Evolutionary conservation across 768 basidiomycete species (phyloP).

Genomic region (Boletus sensibilis): DNA sequence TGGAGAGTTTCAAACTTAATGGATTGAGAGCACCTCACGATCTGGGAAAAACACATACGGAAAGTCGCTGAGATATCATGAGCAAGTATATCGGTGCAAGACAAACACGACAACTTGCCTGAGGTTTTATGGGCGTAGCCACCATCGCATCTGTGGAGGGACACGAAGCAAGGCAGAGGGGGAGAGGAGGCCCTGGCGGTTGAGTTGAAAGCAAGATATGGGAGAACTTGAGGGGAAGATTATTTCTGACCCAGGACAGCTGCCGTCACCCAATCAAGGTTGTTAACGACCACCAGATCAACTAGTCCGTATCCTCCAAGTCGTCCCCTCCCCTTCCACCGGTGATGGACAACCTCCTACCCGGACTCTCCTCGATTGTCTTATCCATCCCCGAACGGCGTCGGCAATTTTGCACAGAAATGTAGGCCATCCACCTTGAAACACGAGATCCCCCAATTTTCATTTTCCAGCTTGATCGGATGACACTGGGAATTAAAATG

Average conservation of each 20-base stretch:
- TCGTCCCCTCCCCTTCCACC: neutral
- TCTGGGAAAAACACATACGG: slow-evolving; percentile 15
- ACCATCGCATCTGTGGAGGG: slow-evolving; percentile 24
- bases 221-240: slow-evolving; percentile 15
- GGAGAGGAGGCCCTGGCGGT: neutral
- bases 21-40: neutral
- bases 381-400: neutral
- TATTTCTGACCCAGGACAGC: slow-evolving; percentile 14
- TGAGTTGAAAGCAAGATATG: slow-evolving; percentile 14
- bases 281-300: slow-evolving; percentile 3
- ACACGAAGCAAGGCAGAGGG: neutral
- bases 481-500: slow-evolving; percentile 3
- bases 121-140: slow-evolving; percentile 6
- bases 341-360: neutral
- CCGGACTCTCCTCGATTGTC: no score
- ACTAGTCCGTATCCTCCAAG: neutral
- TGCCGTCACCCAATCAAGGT: slow-evolving; percentile 20
- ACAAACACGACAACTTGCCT: slow-evolving; percentile 6
- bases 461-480: neutral
- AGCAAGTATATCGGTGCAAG: neutral
- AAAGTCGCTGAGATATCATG: slow-evolving; percentile 17
- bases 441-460: neutral
- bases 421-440: neutral
- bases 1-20: slow-evolving; percentile 2
- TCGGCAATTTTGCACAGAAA: neutral